Evolutionary conservation across 345 rosid species (phyloP).

Genomic region (Citrus inodora): DNA sequence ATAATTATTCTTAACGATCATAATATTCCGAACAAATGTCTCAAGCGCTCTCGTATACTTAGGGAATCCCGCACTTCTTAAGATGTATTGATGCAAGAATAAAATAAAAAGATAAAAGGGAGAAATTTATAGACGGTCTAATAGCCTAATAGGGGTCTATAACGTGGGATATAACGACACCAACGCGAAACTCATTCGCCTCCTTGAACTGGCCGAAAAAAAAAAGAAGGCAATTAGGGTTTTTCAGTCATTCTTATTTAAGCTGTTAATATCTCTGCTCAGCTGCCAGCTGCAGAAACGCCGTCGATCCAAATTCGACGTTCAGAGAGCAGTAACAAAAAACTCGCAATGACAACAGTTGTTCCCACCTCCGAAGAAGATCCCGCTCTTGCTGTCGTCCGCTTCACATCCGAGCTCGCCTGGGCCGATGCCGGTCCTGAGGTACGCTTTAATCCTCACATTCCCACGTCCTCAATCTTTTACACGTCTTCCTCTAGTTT

Average conservation of each 20-base stretch:
- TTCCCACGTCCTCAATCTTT: not conserved
- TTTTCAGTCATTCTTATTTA: not conserved
- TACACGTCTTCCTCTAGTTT: not conserved
- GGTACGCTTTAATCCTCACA: constrained; percentile 28
- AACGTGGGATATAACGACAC: not conserved
- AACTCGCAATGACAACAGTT: constrained; percentile 62
- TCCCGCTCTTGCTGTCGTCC: constrained; percentile 84
- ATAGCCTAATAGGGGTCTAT: not conserved
- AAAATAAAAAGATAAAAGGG: not conserved
- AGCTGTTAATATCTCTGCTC: constrained; percentile 17
- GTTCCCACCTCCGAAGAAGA: constrained; percentile 97
- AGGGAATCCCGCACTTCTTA: no score
- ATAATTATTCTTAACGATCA: no score
- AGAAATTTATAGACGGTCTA: not conserved
- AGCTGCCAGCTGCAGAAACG: constrained; percentile 18
- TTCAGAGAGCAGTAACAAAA: constrained; percentile 13
- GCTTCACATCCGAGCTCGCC: constrained; percentile 84
- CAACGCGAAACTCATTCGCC: not conserved
- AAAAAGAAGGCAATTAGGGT: constrained; percentile 20
- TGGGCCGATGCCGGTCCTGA: constrained; percentile 99
- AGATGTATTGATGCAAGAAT: no score
- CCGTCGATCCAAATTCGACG: constrained; percentile 6
- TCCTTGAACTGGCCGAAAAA: not conserved
- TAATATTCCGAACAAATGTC: no score
- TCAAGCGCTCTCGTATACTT: no score